Percentiles rank a stretch among this genome's conserved stretches.
Evolutionary conservation across 495 filamentous ascomycete species (phyloP).

Genomic region (Hypoxylon intermedium): DNA sequence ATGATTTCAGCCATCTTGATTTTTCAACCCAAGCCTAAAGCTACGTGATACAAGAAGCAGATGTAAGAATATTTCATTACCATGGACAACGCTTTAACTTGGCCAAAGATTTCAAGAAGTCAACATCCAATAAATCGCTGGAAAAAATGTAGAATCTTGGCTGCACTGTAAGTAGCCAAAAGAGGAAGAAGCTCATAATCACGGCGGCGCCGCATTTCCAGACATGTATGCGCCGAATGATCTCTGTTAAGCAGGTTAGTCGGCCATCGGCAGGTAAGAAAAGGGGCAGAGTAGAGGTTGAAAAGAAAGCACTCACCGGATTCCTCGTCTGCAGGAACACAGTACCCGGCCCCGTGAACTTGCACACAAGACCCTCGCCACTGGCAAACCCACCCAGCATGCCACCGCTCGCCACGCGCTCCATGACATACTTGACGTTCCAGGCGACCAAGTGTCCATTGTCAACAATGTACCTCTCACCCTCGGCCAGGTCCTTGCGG

Average conservation of each 20-base stretch:
- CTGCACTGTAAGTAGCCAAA: too few species aligned
- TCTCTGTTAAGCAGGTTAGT: constrained; percentile 43
- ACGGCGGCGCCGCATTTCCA: constrained; percentile 46
- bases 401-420: constrained; percentile 87
- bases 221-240: constrained; percentile 57
- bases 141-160: too few species aligned
- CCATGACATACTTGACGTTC: constrained; percentile 93
- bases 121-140: too few species aligned
- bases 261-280: background rate
- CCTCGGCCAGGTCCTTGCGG: constrained; percentile 83
- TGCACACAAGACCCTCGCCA: constrained; percentile 90
- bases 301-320: constrained; percentile 55
- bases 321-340: constrained; percentile 96
- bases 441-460: constrained; percentile 97
- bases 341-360: constrained; percentile 89
- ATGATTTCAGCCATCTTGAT: too few species aligned
- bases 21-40: too few species aligned
- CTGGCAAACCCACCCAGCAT: constrained; percentile 80
- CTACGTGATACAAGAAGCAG: too few species aligned
- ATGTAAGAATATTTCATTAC: too few species aligned
- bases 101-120: too few species aligned
- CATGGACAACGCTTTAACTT: too few species aligned
- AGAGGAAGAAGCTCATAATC: too few species aligned
- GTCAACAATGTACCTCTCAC: constrained; percentile 89
- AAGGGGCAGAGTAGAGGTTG: background rate